These are phyloP conservation scores for Colletotrichum plurivorum DNA, from an alignment of 2,329 filamentous ascomycete genomes.

Conservation along the genomic window DNA sequence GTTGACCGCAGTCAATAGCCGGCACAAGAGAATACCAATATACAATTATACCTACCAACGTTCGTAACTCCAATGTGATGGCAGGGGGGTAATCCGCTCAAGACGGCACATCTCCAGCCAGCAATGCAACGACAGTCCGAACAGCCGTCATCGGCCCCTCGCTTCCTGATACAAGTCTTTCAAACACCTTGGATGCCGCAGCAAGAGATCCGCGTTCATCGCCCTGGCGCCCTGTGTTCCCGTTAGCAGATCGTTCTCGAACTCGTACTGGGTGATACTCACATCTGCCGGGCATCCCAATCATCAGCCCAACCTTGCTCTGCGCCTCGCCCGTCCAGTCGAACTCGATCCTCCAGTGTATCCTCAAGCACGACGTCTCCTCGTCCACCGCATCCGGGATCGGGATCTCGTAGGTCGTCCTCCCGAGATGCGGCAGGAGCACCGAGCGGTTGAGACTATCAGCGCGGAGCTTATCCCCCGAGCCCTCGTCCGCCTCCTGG, in stretches of 20 bases:
- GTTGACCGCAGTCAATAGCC: neutral
- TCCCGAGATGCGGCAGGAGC: slow-evolving; percentile 68
- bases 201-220: slow-evolving; percentile 70
- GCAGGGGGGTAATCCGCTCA: slow-evolving; percentile 1
- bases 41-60: slow-evolving; percentile 5
- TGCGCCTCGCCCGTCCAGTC: slow-evolving; percentile 82
- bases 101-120: slow-evolving; percentile 60
- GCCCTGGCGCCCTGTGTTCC: slow-evolving; percentile 68
- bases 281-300: slow-evolving; percentile 75
- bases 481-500: slow-evolving; percentile 41
- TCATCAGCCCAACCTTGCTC: slow-evolving; percentile 67
- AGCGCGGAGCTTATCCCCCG: slow-evolving; percentile 3
- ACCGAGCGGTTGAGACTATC: slow-evolving; percentile 53
- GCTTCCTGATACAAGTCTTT: slow-evolving; percentile 68
- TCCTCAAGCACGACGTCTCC: slow-evolving; percentile 59
- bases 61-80: slow-evolving; percentile 1
- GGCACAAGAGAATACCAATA: neutral
- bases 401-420: slow-evolving; percentile 62
- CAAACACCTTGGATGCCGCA: slow-evolving; percentile 73
- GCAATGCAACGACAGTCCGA: slow-evolving; percentile 71
- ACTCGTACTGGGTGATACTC: slow-evolving; percentile 53
- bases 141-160: slow-evolving; percentile 71
- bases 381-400: slow-evolving; percentile 53
- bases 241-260: slow-evolving; percentile 32
- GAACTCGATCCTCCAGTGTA: slow-evolving; percentile 76